Percentiles rank a stretch among this genome's conserved stretches.
Conservation (phyloP, 2,329 filamentous ascomycete genomes). For the Cordyceps javanica region DNA sequence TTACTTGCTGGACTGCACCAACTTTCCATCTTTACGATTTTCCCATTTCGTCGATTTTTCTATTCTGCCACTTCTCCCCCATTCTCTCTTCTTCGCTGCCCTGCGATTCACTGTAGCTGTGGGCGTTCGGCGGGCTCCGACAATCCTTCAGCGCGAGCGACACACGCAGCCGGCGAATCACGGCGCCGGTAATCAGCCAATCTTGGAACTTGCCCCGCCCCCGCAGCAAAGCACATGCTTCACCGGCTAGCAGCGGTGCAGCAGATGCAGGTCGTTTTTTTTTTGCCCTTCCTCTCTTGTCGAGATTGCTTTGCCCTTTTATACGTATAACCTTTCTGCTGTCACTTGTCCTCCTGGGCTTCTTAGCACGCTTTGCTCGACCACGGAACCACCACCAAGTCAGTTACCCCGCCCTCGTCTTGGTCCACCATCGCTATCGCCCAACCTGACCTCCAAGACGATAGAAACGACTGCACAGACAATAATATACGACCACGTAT, state of each 20-base stretch:
- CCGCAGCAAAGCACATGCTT: slow-evolving; percentile 9
- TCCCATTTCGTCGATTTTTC: background rate
- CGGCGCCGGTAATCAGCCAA: background rate
- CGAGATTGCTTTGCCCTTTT: background rate
- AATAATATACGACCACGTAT: no score
- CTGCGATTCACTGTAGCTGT: background rate
- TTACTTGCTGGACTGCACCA: no score
- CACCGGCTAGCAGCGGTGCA: slow-evolving; percentile 1
- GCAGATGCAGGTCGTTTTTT: background rate
- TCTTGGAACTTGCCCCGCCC: background rate
- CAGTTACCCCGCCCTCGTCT: no score
- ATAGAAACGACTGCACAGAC: no score
- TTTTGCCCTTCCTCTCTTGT: background rate
- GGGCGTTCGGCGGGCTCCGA: slow-evolving; percentile 5
- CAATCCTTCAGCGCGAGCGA: background rate
- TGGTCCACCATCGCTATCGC: no score
- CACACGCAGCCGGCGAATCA: background rate
- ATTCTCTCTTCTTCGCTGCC: background rate
- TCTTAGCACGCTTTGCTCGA: no score
- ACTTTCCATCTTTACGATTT: no score
- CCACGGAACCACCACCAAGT: no score
- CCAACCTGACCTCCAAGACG: no score
- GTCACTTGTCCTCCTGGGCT: no score
- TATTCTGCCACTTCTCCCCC: no score
- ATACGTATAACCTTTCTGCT: no score